Evolutionary conservation across 148 eudicot species (phyloP).

Genomic region (Salicornia ramosissima): DNA sequence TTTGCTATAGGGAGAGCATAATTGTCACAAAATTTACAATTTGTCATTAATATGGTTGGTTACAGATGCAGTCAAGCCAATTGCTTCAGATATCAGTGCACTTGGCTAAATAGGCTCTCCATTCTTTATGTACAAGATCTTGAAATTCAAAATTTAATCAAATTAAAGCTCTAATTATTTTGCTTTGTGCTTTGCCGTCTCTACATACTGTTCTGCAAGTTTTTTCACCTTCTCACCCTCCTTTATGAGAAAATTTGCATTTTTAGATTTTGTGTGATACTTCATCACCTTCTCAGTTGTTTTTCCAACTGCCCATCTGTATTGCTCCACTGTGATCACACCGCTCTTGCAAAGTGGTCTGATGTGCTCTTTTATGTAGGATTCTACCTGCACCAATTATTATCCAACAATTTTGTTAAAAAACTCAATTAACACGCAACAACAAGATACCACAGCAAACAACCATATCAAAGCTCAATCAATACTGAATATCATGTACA

Average conservation of each 20-base stretch:
- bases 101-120: not conserved
- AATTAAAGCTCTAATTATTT: slow-evolving; percentile 14
- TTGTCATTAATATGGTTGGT: not conserved
- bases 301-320: slow-evolving; percentile 74
- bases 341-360: slow-evolving; percentile 94
- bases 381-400: slow-evolving; percentile 55
- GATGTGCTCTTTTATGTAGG: slow-evolving; percentile 93
- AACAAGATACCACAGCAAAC: too few species aligned
- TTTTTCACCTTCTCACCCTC: slow-evolving; percentile 44
- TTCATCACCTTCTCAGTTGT: slow-evolving; percentile 88
- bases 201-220: slow-evolving; percentile 87
- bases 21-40: not conserved
- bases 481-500: too few species aligned
- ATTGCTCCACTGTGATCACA: slow-evolving; percentile 76
- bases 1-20: too few species aligned
- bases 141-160: not conserved
- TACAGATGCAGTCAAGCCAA: not conserved
- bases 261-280: slow-evolving; percentile 72
- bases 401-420: not conserved
- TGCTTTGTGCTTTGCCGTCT: slow-evolving; percentile 58
- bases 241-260: slow-evolving; percentile 67
- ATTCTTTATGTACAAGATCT: slow-evolving; percentile 23
- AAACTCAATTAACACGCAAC: too few species aligned
- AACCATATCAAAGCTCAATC: too few species aligned
- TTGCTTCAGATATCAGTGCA: not conserved